A percentile compares a stretch with the other conserved stretches of the same genome.
Evolutionary conservation across 257 asterid genomes (phyloP).

Genomic region (Hygrophila difformis): DNA sequence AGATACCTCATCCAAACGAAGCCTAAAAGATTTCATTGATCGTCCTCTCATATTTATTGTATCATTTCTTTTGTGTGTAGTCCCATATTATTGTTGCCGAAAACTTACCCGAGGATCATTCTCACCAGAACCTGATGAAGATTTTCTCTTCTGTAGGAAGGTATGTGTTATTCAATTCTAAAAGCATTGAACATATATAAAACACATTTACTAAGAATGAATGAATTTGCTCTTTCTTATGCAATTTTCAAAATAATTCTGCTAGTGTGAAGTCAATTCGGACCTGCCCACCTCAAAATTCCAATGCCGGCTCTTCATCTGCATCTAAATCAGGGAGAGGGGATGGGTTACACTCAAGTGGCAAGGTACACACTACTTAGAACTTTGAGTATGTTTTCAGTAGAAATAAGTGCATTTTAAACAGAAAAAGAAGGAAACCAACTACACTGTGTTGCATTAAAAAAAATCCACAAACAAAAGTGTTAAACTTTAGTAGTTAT

Average conservation of each 20-base stretch:
- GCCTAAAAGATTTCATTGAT: constrained; percentile 1
- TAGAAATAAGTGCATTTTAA: no score
- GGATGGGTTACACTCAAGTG: constrained; percentile 45
- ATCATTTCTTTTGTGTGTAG: constrained; percentile 29
- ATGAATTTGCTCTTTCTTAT: constrained; percentile 11
- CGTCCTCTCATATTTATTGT: constrained; percentile 8
- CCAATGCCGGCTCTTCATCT: constrained; percentile 40
- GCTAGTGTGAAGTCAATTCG: constrained; percentile 86
- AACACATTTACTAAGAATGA: constrained; percentile 3
- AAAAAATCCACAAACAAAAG: no score
- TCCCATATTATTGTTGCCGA: constrained; percentile 79
- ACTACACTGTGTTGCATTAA: no score
- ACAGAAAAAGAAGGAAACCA: no score
- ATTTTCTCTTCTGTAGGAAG: constrained; percentile 81
- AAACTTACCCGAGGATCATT: constrained; percentile 85
- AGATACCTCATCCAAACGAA: no score
- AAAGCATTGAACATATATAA: background rate
- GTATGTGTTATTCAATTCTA: constrained; percentile 28
- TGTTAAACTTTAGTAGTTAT: no score
- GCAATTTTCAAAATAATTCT: constrained; percentile 15
- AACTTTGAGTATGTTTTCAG: background rate
- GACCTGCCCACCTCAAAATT: constrained; percentile 67
- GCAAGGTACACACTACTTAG: constrained; percentile 48
- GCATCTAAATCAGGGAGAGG: constrained; percentile 54
- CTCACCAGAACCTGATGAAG: constrained; percentile 88